These are phyloP conservation scores for Pseudoscleropodium purum DNA, from an alignment of 225 moss, liverwort and hornwort species.

Conservation along the genomic window DNA sequence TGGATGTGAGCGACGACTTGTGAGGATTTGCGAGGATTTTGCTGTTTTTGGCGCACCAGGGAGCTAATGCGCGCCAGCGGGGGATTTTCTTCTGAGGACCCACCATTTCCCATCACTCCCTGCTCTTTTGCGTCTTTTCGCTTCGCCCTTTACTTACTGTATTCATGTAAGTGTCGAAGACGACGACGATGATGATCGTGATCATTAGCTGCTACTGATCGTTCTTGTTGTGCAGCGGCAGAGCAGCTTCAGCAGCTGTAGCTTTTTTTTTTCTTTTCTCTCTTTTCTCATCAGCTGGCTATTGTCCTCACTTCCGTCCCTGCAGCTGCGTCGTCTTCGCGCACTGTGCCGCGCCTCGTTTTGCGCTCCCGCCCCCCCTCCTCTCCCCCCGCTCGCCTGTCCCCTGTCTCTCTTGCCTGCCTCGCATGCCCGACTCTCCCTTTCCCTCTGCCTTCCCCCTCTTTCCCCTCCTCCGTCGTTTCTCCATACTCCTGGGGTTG, in stretches of 20 bases:
- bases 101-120: not conserved
- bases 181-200: not conserved
- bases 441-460: not conserved
- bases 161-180: not conserved
- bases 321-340: not conserved
- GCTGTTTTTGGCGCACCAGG: slow-evolving; percentile 14
- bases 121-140: not conserved
- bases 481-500: not conserved
- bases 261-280: not conserved
- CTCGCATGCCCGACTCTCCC: not conserved
- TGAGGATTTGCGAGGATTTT: slow-evolving; percentile 11
- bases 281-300: not conserved
- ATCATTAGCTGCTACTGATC: not conserved
- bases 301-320: slow-evolving; percentile 9
- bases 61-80: slow-evolving; percentile 15
- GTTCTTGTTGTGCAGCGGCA: not conserved
- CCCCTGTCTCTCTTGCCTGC: not conserved
- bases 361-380: not conserved
- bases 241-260: not conserved
- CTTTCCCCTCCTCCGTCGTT: not conserved
- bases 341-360: slow-evolving; percentile 24
- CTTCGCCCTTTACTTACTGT: not conserved
- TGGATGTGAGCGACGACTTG: not conserved
- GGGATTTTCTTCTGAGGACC: not conserved
- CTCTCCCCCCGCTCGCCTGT: not conserved